These are phyloP conservation scores for Colletotrichum zoysiae DNA, from an alignment of 2,329 filamentous ascomycete species.

Conservation along the genomic window DNA sequence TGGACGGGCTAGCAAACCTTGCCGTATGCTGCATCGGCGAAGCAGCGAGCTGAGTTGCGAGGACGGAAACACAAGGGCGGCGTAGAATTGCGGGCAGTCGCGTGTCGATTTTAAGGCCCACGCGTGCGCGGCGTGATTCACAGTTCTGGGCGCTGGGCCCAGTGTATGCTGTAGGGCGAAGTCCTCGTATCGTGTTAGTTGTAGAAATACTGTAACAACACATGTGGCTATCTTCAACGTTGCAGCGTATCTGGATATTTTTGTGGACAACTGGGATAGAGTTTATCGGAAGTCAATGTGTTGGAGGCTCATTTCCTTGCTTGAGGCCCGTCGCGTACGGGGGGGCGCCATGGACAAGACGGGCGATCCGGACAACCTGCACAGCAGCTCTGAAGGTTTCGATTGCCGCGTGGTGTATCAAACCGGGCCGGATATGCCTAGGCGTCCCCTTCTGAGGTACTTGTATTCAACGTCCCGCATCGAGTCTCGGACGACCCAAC, in stretches of 20 bases:
- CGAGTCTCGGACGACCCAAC: conserved; percentile 15
- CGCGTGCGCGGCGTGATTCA: not conserved
- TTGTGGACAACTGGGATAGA: conserved; percentile 32
- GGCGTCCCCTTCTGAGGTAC: conserved; percentile 2
- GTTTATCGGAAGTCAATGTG: conserved; percentile 13
- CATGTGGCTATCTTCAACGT: conserved; percentile 12
- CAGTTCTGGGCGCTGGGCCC: not conserved
- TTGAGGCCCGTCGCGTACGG: conserved; percentile 4
- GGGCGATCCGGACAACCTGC: conserved; percentile 17
- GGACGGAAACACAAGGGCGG: not conserved
- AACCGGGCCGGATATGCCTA: conserved; percentile 24
- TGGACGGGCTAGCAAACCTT: conserved; percentile 13
- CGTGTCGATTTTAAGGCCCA: not conserved
- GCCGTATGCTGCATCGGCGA: not conserved
- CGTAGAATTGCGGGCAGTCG: not conserved
- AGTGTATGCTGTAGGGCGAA: not conserved
- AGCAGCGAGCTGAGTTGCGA: not conserved
- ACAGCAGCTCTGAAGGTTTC: not conserved
- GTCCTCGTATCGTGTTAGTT: not conserved
- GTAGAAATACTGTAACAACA: conserved; percentile 2
- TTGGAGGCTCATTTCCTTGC: conserved; percentile 23
- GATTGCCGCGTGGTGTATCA: conserved; percentile 9
- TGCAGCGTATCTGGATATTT: conserved; percentile 22
- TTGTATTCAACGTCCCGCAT: conserved; percentile 20
- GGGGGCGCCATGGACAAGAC: conserved; percentile 11